Base-by-base conservation (phyloP, 441 rosid genomes). In the Arabidopsis lyrata region DNA sequence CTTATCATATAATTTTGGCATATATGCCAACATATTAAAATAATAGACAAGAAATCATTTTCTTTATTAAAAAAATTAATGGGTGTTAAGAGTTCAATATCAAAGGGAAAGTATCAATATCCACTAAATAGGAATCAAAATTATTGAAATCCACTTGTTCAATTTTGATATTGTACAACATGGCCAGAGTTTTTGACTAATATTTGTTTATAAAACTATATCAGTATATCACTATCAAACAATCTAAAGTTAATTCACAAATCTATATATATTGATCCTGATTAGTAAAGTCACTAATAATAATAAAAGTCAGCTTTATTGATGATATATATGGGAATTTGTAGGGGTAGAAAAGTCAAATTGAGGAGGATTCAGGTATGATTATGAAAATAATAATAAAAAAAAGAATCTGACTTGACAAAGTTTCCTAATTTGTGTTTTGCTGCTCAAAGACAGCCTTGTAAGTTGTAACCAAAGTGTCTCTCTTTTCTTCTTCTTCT, bases 361-460 rank as follows among this genome's bases (percentile, higher is more conserved):
- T 22, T 1, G 34, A 44, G 8, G 69, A 42, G 8, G 69, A 42
- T 62, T 68, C 65, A 61, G 44, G 49, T 73, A 63, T 14, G 56
- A 64, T 31, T 60, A 48, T 16, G 18, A 16, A 20, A 45, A 1
- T 18, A n/a, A n/a, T 18, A 18, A 71, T 48, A 63, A 3, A 3
- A 6, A 27, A 24, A 71, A 50, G 53, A 61, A 61, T 48, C 48
- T 58, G 50, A 59, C 8, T 32, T 59, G 36, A 54, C 14, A 56
- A 76, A 70, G 24, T 42, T 54, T 45, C 45, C 42, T 1, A 1
- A 5, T 16, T 54, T 70, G n/a, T 59, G 16, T 69, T 60, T 64
- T 65, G 63, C 27, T 77, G 73, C 73, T 77, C 73, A 77, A 67
- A 77, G 60, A 77, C 70, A 44, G 38, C 81, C 81, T 77, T 78